These are phyloP conservation scores for Xylaria venustula DNA, from an alignment of 495 filamentous ascomycete species.

Conservation along the genomic window DNA sequence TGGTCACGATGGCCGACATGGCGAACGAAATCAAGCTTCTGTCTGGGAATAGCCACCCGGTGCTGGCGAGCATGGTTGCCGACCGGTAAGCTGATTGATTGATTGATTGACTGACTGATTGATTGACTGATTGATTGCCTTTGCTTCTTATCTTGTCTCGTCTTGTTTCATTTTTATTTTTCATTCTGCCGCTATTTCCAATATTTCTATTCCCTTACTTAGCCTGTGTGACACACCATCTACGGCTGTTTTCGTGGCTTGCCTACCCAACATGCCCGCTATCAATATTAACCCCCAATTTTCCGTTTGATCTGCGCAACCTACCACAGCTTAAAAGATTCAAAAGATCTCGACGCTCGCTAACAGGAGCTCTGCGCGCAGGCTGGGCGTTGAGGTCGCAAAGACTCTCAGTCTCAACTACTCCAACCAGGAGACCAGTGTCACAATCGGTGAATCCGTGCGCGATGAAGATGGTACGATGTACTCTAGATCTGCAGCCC, in stretches of 20 bases:
- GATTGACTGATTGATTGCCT: not conserved
- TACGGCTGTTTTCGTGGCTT: not conserved
- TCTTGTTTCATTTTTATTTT: not conserved
- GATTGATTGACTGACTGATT: not conserved
- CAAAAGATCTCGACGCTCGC: constrained; percentile 10
- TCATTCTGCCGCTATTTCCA: not conserved
- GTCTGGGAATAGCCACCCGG: constrained; percentile 92
- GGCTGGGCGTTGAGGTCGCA: constrained; percentile 88
- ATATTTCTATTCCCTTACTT: too few relatives aligned
- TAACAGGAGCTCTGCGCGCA: constrained; percentile 34
- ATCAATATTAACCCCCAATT: too few relatives aligned
- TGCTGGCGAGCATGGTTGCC: constrained; percentile 84
- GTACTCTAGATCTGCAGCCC: not conserved
- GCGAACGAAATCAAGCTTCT: constrained; percentile 93
- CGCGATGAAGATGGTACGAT: constrained; percentile 86
- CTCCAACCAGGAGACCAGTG: constrained; percentile 96
- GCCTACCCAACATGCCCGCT: too few relatives aligned
- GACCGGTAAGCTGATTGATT: constrained; percentile 64
- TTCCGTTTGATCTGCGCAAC: not conserved
- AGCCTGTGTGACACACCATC: not conserved
- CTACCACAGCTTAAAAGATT: not conserved
- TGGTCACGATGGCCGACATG: constrained; percentile 43
- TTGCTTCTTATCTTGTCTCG: not conserved
- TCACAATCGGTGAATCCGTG: constrained; percentile 95
- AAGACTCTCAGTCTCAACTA: constrained; percentile 94